A percentile compares a stretch with the other conserved stretches of the same genome.
phyloP scores from a whole-genome alignment of 2,329 filamentous ascomycete species.

The Cladosporium colombiae region DNA sequence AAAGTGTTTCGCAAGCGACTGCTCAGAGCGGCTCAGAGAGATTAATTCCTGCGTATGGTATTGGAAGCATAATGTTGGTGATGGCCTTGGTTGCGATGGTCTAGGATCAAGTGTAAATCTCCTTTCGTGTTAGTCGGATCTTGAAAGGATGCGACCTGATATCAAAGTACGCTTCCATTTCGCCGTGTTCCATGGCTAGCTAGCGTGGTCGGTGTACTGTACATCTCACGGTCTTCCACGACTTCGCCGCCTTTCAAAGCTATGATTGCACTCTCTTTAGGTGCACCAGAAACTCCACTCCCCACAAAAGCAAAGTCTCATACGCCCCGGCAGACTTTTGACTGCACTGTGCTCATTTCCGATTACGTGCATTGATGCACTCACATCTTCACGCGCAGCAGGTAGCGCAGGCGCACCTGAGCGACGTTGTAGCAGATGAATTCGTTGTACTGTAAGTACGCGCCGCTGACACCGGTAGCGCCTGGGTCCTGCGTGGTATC shows the following conservation, averaged over 20 bases:
- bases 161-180: neutral
- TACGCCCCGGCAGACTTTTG: neutral
- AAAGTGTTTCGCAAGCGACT: neutral
- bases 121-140: neutral
- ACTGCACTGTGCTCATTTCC: neutral
- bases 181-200: neutral
- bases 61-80: neutral
- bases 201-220: neutral
- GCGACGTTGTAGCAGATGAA: conserved; percentile 71
- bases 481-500: conserved; percentile 26
- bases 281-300: neutral
- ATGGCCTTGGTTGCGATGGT: neutral
- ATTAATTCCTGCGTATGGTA: too few relatives aligned
- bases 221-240: neutral
- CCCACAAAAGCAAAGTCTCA: neutral
- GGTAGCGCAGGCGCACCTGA: conserved; percentile 69
- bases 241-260: neutral
- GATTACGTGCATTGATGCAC: neutral
- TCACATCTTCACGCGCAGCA: conserved; percentile 60
- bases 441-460: conserved; percentile 67
- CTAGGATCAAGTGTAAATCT: neutral
- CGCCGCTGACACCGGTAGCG: conserved; percentile 32
- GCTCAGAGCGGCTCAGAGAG: neutral
- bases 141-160: neutral
- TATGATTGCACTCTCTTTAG: neutral